Evolutionary conservation across 768 basidiomycete genomes (phyloP).

Genomic region (Suillus ampliporus): DNA sequence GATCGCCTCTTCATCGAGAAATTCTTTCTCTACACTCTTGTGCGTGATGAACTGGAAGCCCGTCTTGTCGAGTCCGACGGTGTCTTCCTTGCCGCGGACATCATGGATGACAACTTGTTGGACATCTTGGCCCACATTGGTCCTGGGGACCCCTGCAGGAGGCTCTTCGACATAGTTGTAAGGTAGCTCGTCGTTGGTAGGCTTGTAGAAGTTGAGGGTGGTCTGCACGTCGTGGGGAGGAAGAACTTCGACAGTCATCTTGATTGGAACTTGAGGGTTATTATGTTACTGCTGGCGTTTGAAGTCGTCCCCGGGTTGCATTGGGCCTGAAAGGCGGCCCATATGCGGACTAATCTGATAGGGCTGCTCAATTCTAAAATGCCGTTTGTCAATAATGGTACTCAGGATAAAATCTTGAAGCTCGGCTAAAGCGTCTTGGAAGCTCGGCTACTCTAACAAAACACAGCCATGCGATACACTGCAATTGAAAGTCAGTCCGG

Average conservation of each 20-base stretch:
- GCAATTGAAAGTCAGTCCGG: too few relatives aligned
- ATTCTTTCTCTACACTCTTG: slow-evolving; percentile 43
- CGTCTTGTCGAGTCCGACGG: slow-evolving; percentile 41
- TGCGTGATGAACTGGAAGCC: slow-evolving; percentile 49
- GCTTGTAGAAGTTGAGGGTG: slow-evolving; percentile 43
- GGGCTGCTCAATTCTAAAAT: too few relatives aligned
- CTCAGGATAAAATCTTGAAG: too few relatives aligned
- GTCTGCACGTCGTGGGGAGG: slow-evolving; percentile 42
- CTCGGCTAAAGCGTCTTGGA: too few relatives aligned
- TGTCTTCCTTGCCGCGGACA: slow-evolving; percentile 36
- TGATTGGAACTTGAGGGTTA: slow-evolving; percentile 4
- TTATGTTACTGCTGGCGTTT: neutral
- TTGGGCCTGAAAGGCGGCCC: too few relatives aligned
- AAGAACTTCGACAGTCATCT: slow-evolving; percentile 31
- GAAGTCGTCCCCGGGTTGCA: too few relatives aligned
- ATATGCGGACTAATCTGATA: too few relatives aligned
- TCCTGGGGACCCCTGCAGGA: slow-evolving; percentile 30
- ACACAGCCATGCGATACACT: too few relatives aligned
- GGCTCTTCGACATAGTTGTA: slow-evolving; percentile 41
- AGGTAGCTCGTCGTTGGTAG: slow-evolving; percentile 35
- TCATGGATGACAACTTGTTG: slow-evolving; percentile 34
- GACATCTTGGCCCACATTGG: slow-evolving; percentile 36
- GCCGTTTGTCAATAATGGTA: too few relatives aligned
- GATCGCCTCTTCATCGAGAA: slow-evolving; percentile 46
- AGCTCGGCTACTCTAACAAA: too few relatives aligned